Evolutionary conservation across 23 red algal species (phyloP).

Genomic region (Gracilariopsis chorda): DNA sequence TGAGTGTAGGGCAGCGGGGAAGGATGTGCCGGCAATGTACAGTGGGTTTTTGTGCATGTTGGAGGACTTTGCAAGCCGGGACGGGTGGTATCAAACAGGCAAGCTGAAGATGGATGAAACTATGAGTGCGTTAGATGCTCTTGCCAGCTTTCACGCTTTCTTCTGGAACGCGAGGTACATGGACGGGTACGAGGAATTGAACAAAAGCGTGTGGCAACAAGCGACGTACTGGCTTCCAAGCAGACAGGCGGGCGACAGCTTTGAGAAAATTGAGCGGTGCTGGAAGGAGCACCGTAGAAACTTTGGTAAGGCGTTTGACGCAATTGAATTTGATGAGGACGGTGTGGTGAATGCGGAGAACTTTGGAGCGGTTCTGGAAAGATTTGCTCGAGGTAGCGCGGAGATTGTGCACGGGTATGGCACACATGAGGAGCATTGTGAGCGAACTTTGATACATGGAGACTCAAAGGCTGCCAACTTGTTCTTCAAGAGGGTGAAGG

Average conservation of each 20-base stretch:
- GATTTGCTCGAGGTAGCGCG: slow-evolving; percentile 1
- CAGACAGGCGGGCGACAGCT: slow-evolving; percentile 28
- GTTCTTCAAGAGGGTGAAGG: slow-evolving; percentile 10
- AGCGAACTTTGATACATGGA: slow-evolving; percentile 55
- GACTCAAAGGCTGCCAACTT: slow-evolving; percentile 73
- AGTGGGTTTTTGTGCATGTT: slow-evolving; percentile 50
- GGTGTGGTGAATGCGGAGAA: background rate
- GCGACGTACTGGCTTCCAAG: slow-evolving; percentile 60
- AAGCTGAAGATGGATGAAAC: slow-evolving; percentile 20
- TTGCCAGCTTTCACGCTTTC: slow-evolving; percentile 58
- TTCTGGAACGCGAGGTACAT: slow-evolving; percentile 43
- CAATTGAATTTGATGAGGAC: background rate
- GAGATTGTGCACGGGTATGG: slow-evolving; percentile 26
- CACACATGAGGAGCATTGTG: slow-evolving; percentile 18
- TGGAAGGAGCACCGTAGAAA: slow-evolving; percentile 16
- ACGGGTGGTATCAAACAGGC: slow-evolving; percentile 60
- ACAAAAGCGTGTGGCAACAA: slow-evolving; percentile 35
- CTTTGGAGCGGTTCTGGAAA: background rate
- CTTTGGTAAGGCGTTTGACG: slow-evolving; percentile 8
- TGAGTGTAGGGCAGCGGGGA: background rate
- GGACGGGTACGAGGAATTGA: background rate
- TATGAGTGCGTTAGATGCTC: background rate
- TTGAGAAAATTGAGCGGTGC: slow-evolving; percentile 18
- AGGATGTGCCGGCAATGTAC: slow-evolving; percentile 4
- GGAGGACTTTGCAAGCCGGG: slow-evolving; percentile 37